These are phyloP conservation scores for Xylaria sp. DNA, from an alignment of 2,329 filamentous ascomycete species.

Conservation along the genomic window DNA sequence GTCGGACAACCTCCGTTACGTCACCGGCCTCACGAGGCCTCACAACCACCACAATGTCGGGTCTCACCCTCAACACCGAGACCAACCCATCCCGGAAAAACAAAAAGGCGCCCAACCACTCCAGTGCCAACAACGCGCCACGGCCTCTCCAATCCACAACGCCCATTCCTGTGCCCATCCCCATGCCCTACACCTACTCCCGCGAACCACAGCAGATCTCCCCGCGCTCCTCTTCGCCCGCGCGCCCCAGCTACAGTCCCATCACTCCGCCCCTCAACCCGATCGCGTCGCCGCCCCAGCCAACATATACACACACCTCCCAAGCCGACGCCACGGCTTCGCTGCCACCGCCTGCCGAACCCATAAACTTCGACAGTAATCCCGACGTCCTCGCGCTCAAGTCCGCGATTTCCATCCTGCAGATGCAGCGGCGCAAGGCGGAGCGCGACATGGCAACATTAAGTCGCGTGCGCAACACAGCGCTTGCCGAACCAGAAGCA, in stretches of 20 bases:
- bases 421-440: slow-evolving; percentile 77
- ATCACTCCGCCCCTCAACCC: slow-evolving; percentile 47
- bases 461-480: slow-evolving; percentile 63
- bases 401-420: slow-evolving; percentile 78
- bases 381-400: slow-evolving; percentile 83
- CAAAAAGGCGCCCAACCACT: not conserved
- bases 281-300: slow-evolving; percentile 30
- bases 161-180: slow-evolving; percentile 19
- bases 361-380: slow-evolving; percentile 59
- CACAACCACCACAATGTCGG: slow-evolving; percentile 26
- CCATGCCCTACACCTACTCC: slow-evolving; percentile 8
- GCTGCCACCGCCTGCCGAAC: slow-evolving; percentile 40
- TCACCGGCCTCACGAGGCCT: slow-evolving; percentile 8
- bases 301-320: slow-evolving; percentile 25
- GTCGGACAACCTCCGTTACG: not conserved
- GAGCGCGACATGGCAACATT: slow-evolving; percentile 68
- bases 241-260: slow-evolving; percentile 48
- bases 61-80: slow-evolving; percentile 29
- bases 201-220: slow-evolving; percentile 11
- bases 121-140: slow-evolving; percentile 4
- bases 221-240: slow-evolving; percentile 40
- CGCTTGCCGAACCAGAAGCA: slow-evolving; percentile 62
- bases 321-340: slow-evolving; percentile 20
- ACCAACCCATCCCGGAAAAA: slow-evolving; percentile 9
- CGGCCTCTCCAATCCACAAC: slow-evolving; percentile 16